A percentile compares a stretch with the other conserved stretches of the same genome.
These are phyloP conservation scores for Podaxis sp. DNA, from an alignment of 768 basidiomycete species.

Conservation along the genomic window DNA sequence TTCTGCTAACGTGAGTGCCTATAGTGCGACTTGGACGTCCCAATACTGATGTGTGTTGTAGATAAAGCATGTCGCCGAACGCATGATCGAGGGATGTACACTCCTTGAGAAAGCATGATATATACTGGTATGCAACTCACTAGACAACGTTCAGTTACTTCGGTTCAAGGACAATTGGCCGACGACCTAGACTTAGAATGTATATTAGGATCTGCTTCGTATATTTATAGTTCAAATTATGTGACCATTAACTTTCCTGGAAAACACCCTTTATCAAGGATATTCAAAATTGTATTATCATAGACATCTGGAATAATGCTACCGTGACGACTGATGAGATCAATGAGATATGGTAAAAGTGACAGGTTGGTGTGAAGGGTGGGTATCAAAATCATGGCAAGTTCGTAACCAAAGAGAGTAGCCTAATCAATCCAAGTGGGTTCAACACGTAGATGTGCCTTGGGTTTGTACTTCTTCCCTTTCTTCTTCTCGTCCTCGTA, in stretches of 20 bases:
- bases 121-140: too few species aligned
- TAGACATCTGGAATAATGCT: not conserved
- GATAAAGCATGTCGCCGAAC: slow-evolving; percentile 30
- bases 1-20: slow-evolving; percentile 41
- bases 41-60: slow-evolving; percentile 15
- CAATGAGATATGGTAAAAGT: not conserved
- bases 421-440: slow-evolving; percentile 23
- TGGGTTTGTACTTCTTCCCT: slow-evolving; percentile 30
- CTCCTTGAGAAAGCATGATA: slow-evolving; percentile 7
- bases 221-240: too few species aligned
- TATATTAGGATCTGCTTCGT: too few species aligned
- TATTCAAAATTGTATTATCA: too few species aligned
- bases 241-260: too few species aligned
- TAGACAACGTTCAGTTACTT: too few species aligned
- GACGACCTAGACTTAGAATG: too few species aligned
- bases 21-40: too few species aligned
- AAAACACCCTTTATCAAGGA: too few species aligned
- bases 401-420: not conserved
- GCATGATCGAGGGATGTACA: slow-evolving; percentile 25
- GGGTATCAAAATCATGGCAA: not conserved
- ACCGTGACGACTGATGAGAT: not conserved
- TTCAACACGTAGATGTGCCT: slow-evolving; percentile 24
- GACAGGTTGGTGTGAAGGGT: not conserved
- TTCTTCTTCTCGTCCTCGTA: slow-evolving; percentile 30
- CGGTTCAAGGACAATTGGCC: too few species aligned